Percentiles rank a stretch among this genome's conserved stretches.
These are phyloP conservation scores for Ramularia collo-cygni DNA, from an alignment of 2,329 filamentous ascomycete genomes.

Conservation along the genomic window DNA sequence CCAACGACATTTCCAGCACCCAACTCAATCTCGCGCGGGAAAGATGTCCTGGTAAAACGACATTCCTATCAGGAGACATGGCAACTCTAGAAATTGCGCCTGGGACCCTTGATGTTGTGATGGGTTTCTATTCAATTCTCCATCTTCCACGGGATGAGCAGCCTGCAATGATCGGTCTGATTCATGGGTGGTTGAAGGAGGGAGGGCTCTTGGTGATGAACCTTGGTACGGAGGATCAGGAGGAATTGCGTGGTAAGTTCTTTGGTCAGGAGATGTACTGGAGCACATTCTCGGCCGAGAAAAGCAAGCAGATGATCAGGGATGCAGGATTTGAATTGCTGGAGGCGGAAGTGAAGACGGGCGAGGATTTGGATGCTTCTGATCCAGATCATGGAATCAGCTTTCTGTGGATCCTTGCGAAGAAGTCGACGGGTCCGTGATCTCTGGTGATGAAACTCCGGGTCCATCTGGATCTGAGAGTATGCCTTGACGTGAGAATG, in stretches of 20 bases:
- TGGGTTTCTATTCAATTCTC: slow-evolving; percentile 15
- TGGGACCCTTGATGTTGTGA: slow-evolving; percentile 9
- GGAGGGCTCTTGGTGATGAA: slow-evolving; percentile 13
- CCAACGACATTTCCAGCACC: slow-evolving; percentile 15
- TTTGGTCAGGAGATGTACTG: slow-evolving; percentile 17
- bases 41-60: slow-evolving; percentile 12
- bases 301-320: slow-evolving; percentile 31
- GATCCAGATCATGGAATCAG: slow-evolving; percentile 10
- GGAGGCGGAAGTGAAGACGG: slow-evolving; percentile 9
- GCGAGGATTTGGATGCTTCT: slow-evolving; percentile 3
- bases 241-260: slow-evolving; percentile 11
- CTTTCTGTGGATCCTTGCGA: slow-evolving; percentile 16
- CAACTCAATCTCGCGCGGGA: slow-evolving; percentile 11
- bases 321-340: slow-evolving; percentile 29
- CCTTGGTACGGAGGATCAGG: slow-evolving; percentile 10
- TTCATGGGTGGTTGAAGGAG: slow-evolving; percentile 11
- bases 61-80: slow-evolving; percentile 11
- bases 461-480: too few relatives aligned
- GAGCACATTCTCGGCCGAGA: slow-evolving; percentile 24
- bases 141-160: slow-evolving; percentile 15
- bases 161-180: slow-evolving; percentile 8
- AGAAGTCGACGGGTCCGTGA: slow-evolving; percentile 5
- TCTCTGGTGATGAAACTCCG: too few relatives aligned
- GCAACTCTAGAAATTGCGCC: slow-evolving; percentile 14
- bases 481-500: too few relatives aligned